Percentiles rank a stretch among this genome's conserved stretches.
phyloP scores from a whole-genome alignment of 257 asterid species.

The Nicotiana paniculata region DNA sequence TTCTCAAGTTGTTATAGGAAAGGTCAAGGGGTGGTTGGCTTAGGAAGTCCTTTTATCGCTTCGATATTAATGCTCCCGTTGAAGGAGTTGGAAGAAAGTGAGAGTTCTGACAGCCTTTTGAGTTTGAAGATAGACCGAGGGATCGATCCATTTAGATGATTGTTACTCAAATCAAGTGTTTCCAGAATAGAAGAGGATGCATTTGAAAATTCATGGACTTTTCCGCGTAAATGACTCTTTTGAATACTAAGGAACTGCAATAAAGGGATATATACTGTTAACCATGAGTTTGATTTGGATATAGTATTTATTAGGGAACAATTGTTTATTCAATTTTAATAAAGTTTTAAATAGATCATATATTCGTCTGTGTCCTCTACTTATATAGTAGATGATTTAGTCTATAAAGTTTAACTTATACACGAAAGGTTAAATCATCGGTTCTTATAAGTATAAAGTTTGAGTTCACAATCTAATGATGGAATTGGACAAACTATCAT shows the following conservation, averaged over 20 bases:
- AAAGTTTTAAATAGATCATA: no score
- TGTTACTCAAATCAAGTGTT: slow-evolving; percentile 15
- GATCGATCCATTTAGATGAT: slow-evolving; percentile 12
- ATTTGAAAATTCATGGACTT: not conserved
- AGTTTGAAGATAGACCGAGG: slow-evolving; percentile 17
- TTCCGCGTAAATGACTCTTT: slow-evolving; percentile 13
- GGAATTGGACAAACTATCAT: no score
- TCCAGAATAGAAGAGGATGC: slow-evolving; percentile 5
- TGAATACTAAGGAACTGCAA: not conserved
- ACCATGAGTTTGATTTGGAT: no score
- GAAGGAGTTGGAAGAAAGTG: slow-evolving; percentile 20
- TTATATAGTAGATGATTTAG: no score
- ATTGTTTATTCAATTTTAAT: no score
- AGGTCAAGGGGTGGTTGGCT: slow-evolving; percentile 16
- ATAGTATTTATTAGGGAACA: no score
- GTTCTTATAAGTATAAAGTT: no score
- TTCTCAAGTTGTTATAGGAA: slow-evolving; percentile 22
- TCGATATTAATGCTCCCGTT: slow-evolving; percentile 24
- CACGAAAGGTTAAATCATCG: no score
- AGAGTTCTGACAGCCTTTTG: not conserved
- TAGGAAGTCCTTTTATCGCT: not conserved
- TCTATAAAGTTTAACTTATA: no score
- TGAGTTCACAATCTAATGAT: no score
- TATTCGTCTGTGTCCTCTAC: no score
- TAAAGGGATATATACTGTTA: not conserved